Evolutionary conservation across 495 filamentous ascomycete genomes (phyloP), one percentile per base, ranked within the genome.

Genomic region (Podospora comata): DNA sequence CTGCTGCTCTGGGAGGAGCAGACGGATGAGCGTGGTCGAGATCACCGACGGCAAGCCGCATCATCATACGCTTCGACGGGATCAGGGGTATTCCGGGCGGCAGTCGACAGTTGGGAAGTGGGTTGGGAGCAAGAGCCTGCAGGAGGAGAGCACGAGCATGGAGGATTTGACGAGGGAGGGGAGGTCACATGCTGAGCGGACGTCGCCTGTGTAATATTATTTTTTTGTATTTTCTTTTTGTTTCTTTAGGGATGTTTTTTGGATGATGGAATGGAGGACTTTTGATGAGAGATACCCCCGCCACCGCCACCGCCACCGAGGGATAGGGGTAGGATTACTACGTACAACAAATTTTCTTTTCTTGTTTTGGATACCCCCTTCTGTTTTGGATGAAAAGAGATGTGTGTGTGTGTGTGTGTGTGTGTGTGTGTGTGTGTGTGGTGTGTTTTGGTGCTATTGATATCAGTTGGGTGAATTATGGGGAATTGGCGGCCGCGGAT

Each of bases 71-170:
- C 20, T 44, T 20, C 32, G 61, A 32, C 34, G 27, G 23, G 28
- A 30, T 16, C 32, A 53, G 48, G 65, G 34, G 39, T 16, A 16
- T 18, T 2, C 30, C 2, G 60, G 39, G n/a, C 20, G 26, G 39
- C 34, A 28, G 20, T 15, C 26, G 23, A 18, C 6, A 15, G 66
- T 64, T 13, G 61, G 69, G 6, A 59, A 68, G 20, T 65, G 65
- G 69, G 48, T 60, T 9, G 57, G 48, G 0, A 55, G 69, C 57
- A 62, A 55, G 56, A n/a, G 62, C 7, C 20, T 28, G 65, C 59
- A 65, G 30, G 62, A 63, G 26, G 69, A 68, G 56, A 71, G 62
- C 48, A 71, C 66, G 28, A 71, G 69, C 34, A 71, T 71, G 69
- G 69, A 71, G 62, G 69, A 71, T 39, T 60, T 71, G 57, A 71